These are phyloP conservation scores for Herpetomonas samuelpessoai DNA, from an alignment of 208 protist genomes.

Conservation along the genomic window DNA sequence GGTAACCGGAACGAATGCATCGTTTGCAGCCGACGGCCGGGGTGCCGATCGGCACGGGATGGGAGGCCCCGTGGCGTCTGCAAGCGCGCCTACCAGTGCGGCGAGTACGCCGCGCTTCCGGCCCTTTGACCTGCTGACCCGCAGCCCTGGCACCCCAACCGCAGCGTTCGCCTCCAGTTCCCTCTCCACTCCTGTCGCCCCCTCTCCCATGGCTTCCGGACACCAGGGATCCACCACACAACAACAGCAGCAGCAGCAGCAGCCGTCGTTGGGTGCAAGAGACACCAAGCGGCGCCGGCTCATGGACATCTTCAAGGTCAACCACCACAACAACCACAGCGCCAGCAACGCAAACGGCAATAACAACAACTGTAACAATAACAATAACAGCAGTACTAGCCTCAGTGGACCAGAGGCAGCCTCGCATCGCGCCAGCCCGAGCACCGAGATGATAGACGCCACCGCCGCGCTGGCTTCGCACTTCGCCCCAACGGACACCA, in stretches of 20 bases:
- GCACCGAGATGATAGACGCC: too few relatives aligned
- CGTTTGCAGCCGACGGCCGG: neutral
- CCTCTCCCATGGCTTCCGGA: neutral
- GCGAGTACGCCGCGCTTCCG: conserved; percentile 9
- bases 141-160: neutral
- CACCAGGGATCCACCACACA: neutral
- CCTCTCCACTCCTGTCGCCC: neutral
- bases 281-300: conserved; percentile 16
- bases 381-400: too few relatives aligned
- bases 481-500: too few relatives aligned
- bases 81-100: conserved; percentile 8
- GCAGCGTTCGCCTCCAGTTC: neutral
- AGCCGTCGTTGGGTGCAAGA: neutral
- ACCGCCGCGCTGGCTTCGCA: too few relatives aligned
- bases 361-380: neutral
- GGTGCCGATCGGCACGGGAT: neutral
- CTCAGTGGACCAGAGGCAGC: too few relatives aligned
- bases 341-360: neutral
- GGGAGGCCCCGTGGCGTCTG: neutral
- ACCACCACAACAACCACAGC: conserved; percentile 11
- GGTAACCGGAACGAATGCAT: neutral
- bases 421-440: too few relatives aligned
- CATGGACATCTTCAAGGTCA: conserved; percentile 22
- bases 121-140: neutral
- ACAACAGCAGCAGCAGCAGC: neutral